phyloP scores from a whole-genome alignment of 305 asterid genomes.

The Ilex paraguariensis region DNA sequence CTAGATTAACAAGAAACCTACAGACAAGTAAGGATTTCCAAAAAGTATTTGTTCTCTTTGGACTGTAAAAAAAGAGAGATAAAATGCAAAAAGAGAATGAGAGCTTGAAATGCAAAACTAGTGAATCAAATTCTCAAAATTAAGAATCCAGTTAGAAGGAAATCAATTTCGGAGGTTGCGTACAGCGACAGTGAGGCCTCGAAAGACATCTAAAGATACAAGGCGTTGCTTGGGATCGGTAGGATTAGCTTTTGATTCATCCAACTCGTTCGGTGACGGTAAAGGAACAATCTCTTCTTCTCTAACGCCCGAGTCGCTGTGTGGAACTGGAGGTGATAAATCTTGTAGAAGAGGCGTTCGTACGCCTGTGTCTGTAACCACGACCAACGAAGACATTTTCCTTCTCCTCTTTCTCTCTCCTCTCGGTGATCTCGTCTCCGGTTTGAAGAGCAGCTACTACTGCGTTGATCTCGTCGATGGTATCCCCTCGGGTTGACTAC shows the following conservation, averaged over 20 bases:
- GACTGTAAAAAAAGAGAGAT: background rate
- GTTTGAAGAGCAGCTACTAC: too few species aligned
- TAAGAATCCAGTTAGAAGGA: background rate
- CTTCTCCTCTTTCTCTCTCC: background rate
- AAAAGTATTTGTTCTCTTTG: background rate
- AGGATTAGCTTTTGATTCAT: slow-evolving; percentile 21
- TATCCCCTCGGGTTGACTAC: too few species aligned
- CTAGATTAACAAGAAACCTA: slow-evolving; percentile 3
- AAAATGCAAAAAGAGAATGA: slow-evolving; percentile 5
- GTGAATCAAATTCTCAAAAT: slow-evolving; percentile 7
- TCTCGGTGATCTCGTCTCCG: too few species aligned
- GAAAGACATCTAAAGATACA: slow-evolving; percentile 75
- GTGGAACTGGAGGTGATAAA: slow-evolving; percentile 16
- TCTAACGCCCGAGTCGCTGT: slow-evolving; percentile 1
- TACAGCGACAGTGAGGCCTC: slow-evolving; percentile 84
- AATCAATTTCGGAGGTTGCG: slow-evolving; percentile 9
- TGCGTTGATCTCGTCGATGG: too few species aligned
- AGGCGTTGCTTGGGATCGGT: slow-evolving; percentile 50
- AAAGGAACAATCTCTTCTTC: slow-evolving; percentile 31
- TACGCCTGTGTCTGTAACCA: slow-evolving; percentile 38
- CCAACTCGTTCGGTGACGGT: slow-evolving; percentile 19
- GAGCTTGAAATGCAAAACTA: background rate
- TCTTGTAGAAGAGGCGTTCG: slow-evolving; percentile 31
- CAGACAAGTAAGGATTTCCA: background rate
- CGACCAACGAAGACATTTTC: slow-evolving; percentile 47